phyloP scores from a whole-genome alignment of 495 filamentous ascomycete genomes.

The Amniculicola lignicola region DNA sequence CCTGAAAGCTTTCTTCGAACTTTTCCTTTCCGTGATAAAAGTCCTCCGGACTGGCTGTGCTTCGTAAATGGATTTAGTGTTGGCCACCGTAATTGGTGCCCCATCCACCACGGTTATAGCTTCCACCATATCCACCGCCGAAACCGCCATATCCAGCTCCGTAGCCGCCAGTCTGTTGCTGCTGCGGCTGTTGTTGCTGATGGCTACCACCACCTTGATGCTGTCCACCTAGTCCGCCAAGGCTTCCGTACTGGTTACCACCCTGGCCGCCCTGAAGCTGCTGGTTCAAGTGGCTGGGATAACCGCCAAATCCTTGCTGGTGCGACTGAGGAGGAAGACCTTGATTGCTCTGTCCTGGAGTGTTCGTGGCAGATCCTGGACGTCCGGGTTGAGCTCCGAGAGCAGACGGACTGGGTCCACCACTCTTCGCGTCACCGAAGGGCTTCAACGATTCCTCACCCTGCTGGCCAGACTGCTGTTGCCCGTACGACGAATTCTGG shows the following conservation, averaged over 20 bases:
- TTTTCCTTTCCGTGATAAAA: too few species aligned
- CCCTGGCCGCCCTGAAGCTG: slow-evolving; percentile 65
- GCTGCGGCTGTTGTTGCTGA: too few species aligned
- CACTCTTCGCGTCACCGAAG: slow-evolving; percentile 67
- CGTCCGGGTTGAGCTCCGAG: slow-evolving; percentile 69
- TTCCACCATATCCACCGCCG: slow-evolving; percentile 31
- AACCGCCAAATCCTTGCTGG: slow-evolving; percentile 67
- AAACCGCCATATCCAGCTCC: slow-evolving; percentile 47
- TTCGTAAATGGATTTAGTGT: too few species aligned
- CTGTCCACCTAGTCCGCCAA: slow-evolving; percentile 68
- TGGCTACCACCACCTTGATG: slow-evolving; percentile 63
- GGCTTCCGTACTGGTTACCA: slow-evolving; percentile 60
- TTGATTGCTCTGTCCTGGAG: slow-evolving; percentile 51
- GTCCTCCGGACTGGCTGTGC: too few species aligned
- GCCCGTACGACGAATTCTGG: slow-evolving; percentile 63
- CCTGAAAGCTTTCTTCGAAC: too few species aligned
- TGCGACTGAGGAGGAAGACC: slow-evolving; percentile 72
- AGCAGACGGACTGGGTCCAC: slow-evolving; percentile 75
- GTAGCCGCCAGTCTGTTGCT: slow-evolving; percentile 55
- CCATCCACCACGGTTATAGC: slow-evolving; percentile 50
- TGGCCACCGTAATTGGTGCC: slow-evolving; percentile 52
- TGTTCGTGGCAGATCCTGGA: slow-evolving; percentile 76
- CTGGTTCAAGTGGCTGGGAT: slow-evolving; percentile 69
- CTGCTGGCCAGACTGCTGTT: slow-evolving; percentile 59
- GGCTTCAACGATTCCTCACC: slow-evolving; percentile 73